Percentiles rank a stretch among this genome's conserved stretches.
These are phyloP conservation scores for Pythium plurisporium DNA, from an alignment of 352 stramenopile genomes.

Conservation along the genomic window DNA sequence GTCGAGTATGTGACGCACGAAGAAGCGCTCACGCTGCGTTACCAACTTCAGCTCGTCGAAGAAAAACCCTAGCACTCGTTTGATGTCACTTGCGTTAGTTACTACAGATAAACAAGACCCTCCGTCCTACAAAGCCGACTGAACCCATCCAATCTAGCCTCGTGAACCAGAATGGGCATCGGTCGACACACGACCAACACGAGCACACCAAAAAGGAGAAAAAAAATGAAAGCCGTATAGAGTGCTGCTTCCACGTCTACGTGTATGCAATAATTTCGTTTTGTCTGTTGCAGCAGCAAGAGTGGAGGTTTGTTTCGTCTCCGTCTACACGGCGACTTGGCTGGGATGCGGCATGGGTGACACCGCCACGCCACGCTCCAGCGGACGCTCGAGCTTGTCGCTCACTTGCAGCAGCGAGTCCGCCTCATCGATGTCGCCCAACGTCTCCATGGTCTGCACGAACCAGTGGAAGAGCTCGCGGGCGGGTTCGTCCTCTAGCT, in stretches of 20 bases:
- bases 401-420: conserved; percentile 43
- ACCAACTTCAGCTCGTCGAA: conserved; percentile 20
- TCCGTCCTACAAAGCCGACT: neutral
- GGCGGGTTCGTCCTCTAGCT: conserved; percentile 32
- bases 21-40: conserved; percentile 25
- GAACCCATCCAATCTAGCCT: neutral
- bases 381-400: conserved; percentile 26
- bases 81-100: neutral
- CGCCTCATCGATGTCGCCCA: conserved; percentile 30
- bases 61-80: conserved; percentile 6
- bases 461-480: conserved; percentile 48
- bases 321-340: neutral
- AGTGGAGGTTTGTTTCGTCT: too few species aligned
- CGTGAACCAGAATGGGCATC: too few species aligned
- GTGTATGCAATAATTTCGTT: too few species aligned
- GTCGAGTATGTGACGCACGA: conserved; percentile 26
- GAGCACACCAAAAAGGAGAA: too few species aligned
- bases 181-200: neutral
- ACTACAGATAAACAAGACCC: neutral
- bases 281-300: too few species aligned
- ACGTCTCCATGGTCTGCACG: conserved; percentile 41
- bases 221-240: neutral
- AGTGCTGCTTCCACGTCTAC: too few species aligned
- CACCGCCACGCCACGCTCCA: neutral
- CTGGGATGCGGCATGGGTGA: neutral